These are phyloP conservation scores for Trametes polyzona DNA, from an alignment of 1,284 basidiomycete species.

Conservation along the genomic window DNA sequence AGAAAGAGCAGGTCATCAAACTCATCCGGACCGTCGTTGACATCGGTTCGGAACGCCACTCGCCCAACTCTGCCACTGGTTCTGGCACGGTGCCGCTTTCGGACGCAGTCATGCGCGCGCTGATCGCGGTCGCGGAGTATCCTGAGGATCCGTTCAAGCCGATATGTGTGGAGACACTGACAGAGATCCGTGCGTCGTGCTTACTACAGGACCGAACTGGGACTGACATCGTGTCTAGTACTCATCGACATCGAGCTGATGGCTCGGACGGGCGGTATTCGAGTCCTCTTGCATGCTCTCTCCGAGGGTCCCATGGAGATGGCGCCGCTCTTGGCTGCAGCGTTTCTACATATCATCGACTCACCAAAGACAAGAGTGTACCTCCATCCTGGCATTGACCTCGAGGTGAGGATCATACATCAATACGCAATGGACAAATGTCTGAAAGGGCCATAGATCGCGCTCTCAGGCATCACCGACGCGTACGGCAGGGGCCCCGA, in stretches of 20 bases:
- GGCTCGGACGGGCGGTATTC: slow-evolving; percentile 81
- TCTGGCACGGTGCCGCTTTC: slow-evolving; percentile 64
- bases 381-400: slow-evolving; percentile 82
- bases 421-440: not conserved
- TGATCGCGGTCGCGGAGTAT: slow-evolving; percentile 94
- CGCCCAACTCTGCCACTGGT: slow-evolving; percentile 45
- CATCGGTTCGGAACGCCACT: slow-evolving; percentile 61
- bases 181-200: slow-evolving; percentile 79
- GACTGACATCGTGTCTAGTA: slow-evolving; percentile 48
- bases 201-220: not conserved
- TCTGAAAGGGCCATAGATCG: slow-evolving; percentile 57
- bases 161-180: slow-evolving; percentile 87
- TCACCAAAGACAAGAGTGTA: slow-evolving; percentile 83
- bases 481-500: slow-evolving; percentile 83
- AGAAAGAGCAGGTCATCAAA: slow-evolving; percentile 95
- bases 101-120: slow-evolving; percentile 81
- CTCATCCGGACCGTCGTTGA: slow-evolving; percentile 86
- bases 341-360: slow-evolving; percentile 87
- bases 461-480: slow-evolving; percentile 87
- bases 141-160: slow-evolving; percentile 87
- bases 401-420: slow-evolving; percentile 78
- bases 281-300: slow-evolving; percentile 85
- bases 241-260: slow-evolving; percentile 88
- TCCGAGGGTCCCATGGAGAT: slow-evolving; percentile 90
- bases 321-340: slow-evolving; percentile 80